A percentile compares a stretch with the other conserved stretches of the same genome.
Evolutionary conservation across 2,329 filamentous ascomycete genomes (phyloP).

Genomic region (Aspergillus novofumigatus): DNA sequence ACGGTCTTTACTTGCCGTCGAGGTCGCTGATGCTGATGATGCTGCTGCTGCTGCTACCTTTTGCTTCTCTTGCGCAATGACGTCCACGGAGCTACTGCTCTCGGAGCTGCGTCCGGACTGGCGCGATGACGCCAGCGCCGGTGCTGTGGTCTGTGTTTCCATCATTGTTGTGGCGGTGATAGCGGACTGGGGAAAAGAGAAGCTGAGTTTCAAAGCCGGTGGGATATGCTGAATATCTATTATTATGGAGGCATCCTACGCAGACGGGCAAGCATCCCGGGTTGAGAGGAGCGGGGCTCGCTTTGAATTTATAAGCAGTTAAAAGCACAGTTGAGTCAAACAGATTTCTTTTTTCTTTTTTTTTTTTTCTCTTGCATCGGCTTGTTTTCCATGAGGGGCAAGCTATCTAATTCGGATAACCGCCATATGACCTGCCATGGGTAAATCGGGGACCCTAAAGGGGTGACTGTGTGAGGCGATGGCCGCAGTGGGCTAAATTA

Average conservation of each 20-base stretch:
- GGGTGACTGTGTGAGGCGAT: slow-evolving; percentile 16
- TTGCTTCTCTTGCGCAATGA: slow-evolving; percentile 20
- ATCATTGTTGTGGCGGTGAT: slow-evolving; percentile 3
- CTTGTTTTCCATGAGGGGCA: not conserved
- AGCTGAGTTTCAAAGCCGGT: not conserved
- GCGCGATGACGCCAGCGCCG: slow-evolving; percentile 17
- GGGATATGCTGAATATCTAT: not conserved
- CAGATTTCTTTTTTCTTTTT: too few species aligned
- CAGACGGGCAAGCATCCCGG: not conserved
- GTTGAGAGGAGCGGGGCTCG: not conserved
- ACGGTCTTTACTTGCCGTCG: slow-evolving; percentile 2
- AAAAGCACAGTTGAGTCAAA: not conserved
- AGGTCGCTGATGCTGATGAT: slow-evolving; percentile 3
- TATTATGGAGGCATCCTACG: not conserved
- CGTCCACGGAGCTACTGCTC: slow-evolving; percentile 23
- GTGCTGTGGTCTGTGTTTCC: slow-evolving; percentile 11
- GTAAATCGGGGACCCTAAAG: not conserved
- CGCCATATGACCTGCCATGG: slow-evolving; percentile 20
- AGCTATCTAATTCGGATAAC: slow-evolving; percentile 5
- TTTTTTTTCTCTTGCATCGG: not conserved
- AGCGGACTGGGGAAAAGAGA: not conserved
- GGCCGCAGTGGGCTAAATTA: slow-evolving; percentile 13
- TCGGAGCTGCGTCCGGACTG: slow-evolving; percentile 24
- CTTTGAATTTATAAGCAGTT: not conserved
- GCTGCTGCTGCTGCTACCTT: slow-evolving; percentile 23